phyloP scores from a whole-genome alignment of 1,284 basidiomycete genomes.

The Tilletia setariae region DNA sequence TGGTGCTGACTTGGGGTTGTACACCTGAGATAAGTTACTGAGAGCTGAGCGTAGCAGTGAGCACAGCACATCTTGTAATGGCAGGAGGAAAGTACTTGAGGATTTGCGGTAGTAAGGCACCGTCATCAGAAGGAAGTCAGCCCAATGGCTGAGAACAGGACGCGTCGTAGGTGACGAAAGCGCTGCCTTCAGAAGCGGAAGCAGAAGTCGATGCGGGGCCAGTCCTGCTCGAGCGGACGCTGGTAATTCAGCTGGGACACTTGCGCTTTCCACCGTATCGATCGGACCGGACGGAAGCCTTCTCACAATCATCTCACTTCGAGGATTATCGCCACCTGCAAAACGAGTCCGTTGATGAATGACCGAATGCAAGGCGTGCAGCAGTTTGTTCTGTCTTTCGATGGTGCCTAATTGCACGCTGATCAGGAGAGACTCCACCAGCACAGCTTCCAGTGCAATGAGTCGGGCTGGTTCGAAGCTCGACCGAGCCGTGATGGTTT shows the following conservation, averaged over 20 bases:
- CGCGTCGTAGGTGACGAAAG: conserved; percentile 69
- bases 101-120: conserved; percentile 74
- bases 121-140: conserved; percentile 90
- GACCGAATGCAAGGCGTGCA: conserved; percentile 82
- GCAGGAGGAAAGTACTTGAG: conserved; percentile 67
- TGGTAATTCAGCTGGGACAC: not conserved
- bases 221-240: conserved; percentile 48
- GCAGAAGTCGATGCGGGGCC: conserved; percentile 59
- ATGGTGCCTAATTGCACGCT: conserved; percentile 61
- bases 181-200: conserved; percentile 76
- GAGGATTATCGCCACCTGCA: not conserved
- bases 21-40: conserved; percentile 58
- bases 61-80: conserved; percentile 77
- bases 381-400: conserved; percentile 67
- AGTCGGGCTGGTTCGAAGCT: conserved; percentile 66
- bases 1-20: conserved; percentile 33
- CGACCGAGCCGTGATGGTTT: conserved; percentile 73
- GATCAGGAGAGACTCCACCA: conserved; percentile 73
- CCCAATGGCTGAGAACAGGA: conserved; percentile 84
- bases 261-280: not conserved
- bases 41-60: conserved; percentile 67
- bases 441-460: conserved; percentile 61
- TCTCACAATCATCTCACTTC: not conserved
- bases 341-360: conserved; percentile 18
- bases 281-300: conserved; percentile 12